phyloP scores from a whole-genome alignment of 2,329 filamentous ascomycete species.

The Herpotrichia juniperi region DNA sequence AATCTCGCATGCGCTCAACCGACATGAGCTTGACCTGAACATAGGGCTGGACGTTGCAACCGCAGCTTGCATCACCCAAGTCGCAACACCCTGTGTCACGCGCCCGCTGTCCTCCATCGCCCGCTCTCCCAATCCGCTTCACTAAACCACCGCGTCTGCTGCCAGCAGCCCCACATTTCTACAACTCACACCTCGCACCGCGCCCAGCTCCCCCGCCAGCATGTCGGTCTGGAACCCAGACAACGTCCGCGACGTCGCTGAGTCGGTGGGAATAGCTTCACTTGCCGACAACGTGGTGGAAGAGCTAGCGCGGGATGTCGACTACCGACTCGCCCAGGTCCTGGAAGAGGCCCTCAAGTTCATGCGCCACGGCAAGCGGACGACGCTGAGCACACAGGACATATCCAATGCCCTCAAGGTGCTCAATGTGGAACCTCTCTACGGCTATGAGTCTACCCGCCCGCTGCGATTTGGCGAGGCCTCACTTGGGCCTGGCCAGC shows the following conservation, averaged over 20 bases:
- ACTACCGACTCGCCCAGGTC: constrained; percentile 92
- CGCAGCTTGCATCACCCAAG: constrained; percentile 30
- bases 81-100: constrained; percentile 31
- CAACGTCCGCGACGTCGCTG: constrained; percentile 93
- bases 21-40: constrained; percentile 34
- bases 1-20: constrained; percentile 31
- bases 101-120: constrained; percentile 17
- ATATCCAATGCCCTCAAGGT: constrained; percentile 83
- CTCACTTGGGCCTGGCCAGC: constrained; percentile 89
- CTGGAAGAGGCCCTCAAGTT: constrained; percentile 93
- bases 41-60: constrained; percentile 40
- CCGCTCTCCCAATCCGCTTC: constrained; percentile 10
- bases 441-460: constrained; percentile 92
- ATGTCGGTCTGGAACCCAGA: constrained; percentile 88
- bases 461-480: constrained; percentile 92
- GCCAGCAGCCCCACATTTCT: constrained; percentile 10
- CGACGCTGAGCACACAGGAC: constrained; percentile 86
- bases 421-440: constrained; percentile 91
- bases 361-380: constrained; percentile 90
- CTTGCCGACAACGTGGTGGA: constrained; percentile 87
- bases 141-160: constrained; percentile 2
- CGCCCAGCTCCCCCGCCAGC: constrained; percentile 13
- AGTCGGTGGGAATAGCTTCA: constrained; percentile 86
- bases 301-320: constrained; percentile 88
- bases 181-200: constrained; percentile 17